Evolutionary conservation across 768 basidiomycete genomes (phyloP).

Genomic region (Psilocybe cyanescens): DNA sequence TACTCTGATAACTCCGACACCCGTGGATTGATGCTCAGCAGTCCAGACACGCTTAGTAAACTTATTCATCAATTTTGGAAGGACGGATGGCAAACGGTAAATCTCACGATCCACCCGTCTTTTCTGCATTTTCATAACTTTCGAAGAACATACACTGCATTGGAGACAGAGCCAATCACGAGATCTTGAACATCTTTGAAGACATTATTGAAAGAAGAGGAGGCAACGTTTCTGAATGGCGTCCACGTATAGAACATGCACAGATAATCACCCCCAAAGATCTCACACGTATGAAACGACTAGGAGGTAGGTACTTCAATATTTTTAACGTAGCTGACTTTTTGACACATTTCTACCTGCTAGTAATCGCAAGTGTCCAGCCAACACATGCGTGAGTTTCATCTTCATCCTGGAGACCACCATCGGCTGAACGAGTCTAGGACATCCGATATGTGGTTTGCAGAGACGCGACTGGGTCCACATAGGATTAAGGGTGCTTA

Average conservation of each 20-base stretch:
- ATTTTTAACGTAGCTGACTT: background rate
- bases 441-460: constrained; percentile 92
- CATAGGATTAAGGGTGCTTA: constrained; percentile 88
- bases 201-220: constrained; percentile 45
- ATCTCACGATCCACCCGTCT: constrained; percentile 21
- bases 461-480: constrained; percentile 79
- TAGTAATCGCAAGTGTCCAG: constrained; percentile 91
- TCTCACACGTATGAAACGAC: constrained; percentile 63
- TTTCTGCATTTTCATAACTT: too few relatives aligned
- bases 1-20: constrained; percentile 81
- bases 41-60: constrained; percentile 52
- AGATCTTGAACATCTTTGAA: constrained; percentile 86
- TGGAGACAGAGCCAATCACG: constrained; percentile 85
- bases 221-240: constrained; percentile 47
- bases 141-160: constrained; percentile 90
- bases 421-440: constrained; percentile 34
- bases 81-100: constrained; percentile 84
- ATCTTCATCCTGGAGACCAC: background rate
- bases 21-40: constrained; percentile 68
- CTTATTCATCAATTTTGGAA: constrained; percentile 67
- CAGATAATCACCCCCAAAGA: constrained; percentile 83
- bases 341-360: background rate
- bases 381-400: constrained; percentile 82
- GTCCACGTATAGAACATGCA: constrained; percentile 91
- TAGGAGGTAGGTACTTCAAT: constrained; percentile 62